Evolutionary conservation across 306 rosid species (phyloP).

Genomic region (Gleditsia sinensis): DNA sequence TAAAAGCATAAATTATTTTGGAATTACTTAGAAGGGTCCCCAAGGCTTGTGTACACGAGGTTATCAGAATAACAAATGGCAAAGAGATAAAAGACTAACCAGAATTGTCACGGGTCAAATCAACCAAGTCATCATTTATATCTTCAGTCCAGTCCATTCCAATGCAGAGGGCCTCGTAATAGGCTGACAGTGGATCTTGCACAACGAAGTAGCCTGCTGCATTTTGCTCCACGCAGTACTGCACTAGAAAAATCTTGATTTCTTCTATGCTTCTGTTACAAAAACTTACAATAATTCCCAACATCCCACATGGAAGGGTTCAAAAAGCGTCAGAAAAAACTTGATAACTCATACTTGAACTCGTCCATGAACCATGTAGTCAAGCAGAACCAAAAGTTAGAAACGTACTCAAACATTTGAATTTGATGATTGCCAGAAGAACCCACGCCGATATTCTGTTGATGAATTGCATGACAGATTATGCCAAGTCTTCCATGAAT

Average conservation of each 20-base stretch:
- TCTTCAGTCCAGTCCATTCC: conserved; percentile 61
- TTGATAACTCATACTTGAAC: too few relatives aligned
- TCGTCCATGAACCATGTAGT: too few relatives aligned
- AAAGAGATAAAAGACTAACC: too few relatives aligned
- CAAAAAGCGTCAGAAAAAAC: neutral
- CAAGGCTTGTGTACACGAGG: too few relatives aligned
- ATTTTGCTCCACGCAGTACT: conserved; percentile 47
- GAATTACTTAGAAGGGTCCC: too few relatives aligned
- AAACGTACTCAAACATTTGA: conserved; percentile 63
- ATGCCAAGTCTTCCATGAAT: neutral
- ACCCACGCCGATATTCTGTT: neutral
- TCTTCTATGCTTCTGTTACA: conserved; percentile 42
- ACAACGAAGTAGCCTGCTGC: conserved; percentile 43
- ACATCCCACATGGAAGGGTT: too few relatives aligned
- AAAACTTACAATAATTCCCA: conserved; percentile 50
- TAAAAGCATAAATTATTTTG: neutral
- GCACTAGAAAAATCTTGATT: conserved; percentile 46
- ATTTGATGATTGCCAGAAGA: conserved; percentile 20
- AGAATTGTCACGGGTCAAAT: neutral
- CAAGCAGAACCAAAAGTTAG: too few relatives aligned
- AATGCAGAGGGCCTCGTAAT: conserved; percentile 64
- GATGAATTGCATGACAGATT: conserved; percentile 60
- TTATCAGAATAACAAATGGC: too few relatives aligned
- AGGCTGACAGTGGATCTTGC: conserved; percentile 58
- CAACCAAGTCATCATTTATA: conserved; percentile 21